phyloP scores from a whole-genome alignment of 2,329 filamentous ascomycete species.

The Paecilomyces sp. region DNA sequence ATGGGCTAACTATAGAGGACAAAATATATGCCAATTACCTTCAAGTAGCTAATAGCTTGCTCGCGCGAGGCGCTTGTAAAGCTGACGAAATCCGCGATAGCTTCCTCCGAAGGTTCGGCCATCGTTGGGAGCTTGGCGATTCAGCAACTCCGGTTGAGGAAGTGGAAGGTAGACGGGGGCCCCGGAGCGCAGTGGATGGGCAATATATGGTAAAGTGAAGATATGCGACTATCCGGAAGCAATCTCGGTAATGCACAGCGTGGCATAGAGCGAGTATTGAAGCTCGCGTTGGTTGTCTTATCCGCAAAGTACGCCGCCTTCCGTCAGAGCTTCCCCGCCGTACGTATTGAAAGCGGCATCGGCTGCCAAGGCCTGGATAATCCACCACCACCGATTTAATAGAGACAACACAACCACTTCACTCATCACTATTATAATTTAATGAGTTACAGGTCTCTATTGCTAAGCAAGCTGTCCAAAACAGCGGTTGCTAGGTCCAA shows the following conservation, averaged over 20 bases:
- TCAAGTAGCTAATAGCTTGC: slow-evolving; percentile 34
- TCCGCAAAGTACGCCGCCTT: neutral
- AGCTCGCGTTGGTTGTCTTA: neutral
- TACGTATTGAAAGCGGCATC: neutral
- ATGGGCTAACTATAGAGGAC: neutral
- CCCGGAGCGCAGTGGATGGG: neutral
- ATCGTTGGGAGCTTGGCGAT: slow-evolving; percentile 11
- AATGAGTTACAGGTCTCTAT: neutral
- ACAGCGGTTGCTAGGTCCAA: too few relatives aligned
- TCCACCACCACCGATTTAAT: neutral
- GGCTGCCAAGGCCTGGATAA: neutral
- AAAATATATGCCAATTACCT: slow-evolving; percentile 18
- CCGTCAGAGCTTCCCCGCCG: neutral
- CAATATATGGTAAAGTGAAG: neutral
- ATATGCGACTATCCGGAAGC: neutral
- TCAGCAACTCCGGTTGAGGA: neutral
- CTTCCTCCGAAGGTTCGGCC: slow-evolving; percentile 34
- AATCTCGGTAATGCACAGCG: neutral
- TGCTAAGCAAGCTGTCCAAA: neutral
- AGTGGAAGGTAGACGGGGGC: neutral
- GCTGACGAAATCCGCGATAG: slow-evolving; percentile 32
- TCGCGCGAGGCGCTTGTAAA: slow-evolving; percentile 34
- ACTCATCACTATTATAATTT: neutral
- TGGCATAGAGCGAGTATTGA: neutral
- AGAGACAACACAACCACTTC: neutral